These are phyloP conservation scores for Cornus kousa DNA, from an alignment of 148 eudicot species.

Conservation along the genomic window DNA sequence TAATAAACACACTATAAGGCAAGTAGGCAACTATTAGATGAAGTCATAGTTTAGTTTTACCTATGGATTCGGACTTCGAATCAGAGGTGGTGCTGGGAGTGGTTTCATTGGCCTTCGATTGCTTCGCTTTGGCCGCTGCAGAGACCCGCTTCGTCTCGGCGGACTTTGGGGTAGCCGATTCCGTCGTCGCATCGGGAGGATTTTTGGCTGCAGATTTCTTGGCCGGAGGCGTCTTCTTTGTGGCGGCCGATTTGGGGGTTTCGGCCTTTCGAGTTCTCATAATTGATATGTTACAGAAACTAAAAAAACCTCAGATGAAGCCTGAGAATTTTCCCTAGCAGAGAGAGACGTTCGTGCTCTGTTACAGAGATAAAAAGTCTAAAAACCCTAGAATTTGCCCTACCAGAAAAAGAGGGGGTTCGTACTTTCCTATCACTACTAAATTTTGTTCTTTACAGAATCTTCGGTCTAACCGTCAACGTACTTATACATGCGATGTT, in stretches of 20 bases:
- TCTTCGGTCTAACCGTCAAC: too few relatives aligned
- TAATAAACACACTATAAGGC: not conserved
- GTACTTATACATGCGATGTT: too few relatives aligned
- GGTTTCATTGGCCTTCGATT: constrained; percentile 14
- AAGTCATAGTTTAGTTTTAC: constrained; percentile 18
- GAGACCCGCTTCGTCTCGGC: constrained; percentile 19
- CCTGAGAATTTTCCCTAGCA: constrained; percentile 1
- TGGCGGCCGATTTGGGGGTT: constrained; percentile 44
- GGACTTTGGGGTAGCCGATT: constrained; percentile 16
- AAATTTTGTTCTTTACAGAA: too few relatives aligned
- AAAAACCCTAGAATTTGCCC: too few relatives aligned
- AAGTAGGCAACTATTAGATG: too few relatives aligned
- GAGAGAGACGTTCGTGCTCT: not conserved
- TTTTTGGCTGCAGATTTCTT: constrained; percentile 46
- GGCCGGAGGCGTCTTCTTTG: constrained; percentile 49
- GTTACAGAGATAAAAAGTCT: too few relatives aligned
- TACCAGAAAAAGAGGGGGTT: too few relatives aligned
- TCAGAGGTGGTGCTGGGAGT: constrained; percentile 12
- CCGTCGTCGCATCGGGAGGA: constrained; percentile 20
- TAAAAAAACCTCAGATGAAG: not conserved
- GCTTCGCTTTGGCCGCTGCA: constrained; percentile 18
- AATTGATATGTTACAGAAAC: not conserved
- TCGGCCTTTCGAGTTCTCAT: constrained; percentile 73
- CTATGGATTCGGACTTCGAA: constrained; percentile 31
- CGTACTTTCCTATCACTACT: too few relatives aligned